A percentile compares a stretch with the other conserved stretches of the same genome.
phyloP scores from a whole-genome alignment of 2,329 filamentous ascomycete species.

The Diaporthe sp. region DNA sequence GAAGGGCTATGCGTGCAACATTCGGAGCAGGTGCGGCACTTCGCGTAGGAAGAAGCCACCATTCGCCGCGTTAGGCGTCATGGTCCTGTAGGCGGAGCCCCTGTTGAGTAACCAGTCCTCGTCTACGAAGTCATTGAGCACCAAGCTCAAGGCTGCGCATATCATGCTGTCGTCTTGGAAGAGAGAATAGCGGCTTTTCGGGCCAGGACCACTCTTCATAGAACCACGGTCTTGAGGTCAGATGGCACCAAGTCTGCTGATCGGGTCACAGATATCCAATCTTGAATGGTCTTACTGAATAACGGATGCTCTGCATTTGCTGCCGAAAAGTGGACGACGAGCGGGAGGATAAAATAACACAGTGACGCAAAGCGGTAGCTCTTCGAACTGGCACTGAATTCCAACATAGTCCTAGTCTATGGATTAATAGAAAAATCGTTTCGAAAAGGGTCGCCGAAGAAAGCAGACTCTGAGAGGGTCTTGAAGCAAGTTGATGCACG shows the following conservation, averaged over 20 bases:
- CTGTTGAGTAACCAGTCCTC: constrained; percentile 58
- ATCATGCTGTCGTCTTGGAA: constrained; percentile 69
- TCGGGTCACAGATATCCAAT: background rate
- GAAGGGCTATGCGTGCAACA: constrained; percentile 61
- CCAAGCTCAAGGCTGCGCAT: constrained; percentile 62
- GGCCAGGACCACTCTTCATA: constrained; percentile 62
- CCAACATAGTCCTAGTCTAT: background rate
- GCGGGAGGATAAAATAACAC: background rate
- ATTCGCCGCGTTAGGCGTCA: constrained; percentile 49
- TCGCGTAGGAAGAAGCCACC: constrained; percentile 65
- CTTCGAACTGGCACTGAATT: background rate
- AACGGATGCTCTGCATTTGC: background rate
- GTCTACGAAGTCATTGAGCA: constrained; percentile 62
- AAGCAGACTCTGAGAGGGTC: too few relatives aligned
- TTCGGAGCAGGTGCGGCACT: constrained; percentile 63
- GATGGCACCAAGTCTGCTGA: background rate
- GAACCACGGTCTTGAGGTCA: constrained; percentile 57
- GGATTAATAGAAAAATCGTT: too few relatives aligned
- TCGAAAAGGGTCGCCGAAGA: too few relatives aligned
- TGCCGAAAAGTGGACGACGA: background rate
- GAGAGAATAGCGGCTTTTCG: constrained; percentile 65
- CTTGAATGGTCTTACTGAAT: background rate
- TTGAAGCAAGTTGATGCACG: too few relatives aligned
- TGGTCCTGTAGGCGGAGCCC: background rate
- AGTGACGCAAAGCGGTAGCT: background rate